Evolutionary conservation across 164 flowering plant genomes (phyloP).

Genomic region (Piper longum): DNA sequence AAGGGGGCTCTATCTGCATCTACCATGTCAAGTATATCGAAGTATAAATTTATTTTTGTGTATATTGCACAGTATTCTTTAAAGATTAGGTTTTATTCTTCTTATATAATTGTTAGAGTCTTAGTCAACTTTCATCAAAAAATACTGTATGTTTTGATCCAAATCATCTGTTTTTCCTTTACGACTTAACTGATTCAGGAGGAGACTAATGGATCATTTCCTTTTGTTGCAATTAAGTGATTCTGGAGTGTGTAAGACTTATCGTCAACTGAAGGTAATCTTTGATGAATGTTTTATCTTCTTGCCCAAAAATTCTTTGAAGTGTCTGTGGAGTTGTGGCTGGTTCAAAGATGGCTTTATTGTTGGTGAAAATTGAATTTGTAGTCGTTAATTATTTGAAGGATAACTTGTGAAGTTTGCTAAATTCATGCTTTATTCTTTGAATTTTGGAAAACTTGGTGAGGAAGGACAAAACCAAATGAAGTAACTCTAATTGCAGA

Average conservation of each 20-base stretch:
- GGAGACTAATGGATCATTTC: constrained; percentile 49
- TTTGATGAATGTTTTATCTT: background rate
- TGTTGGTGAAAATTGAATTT: too few relatives aligned
- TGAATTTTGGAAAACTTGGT: background rate
- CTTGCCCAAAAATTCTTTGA: too few relatives aligned
- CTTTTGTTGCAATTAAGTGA: constrained; percentile 18
- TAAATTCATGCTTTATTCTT: background rate
- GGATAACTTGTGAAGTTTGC: too few relatives aligned
- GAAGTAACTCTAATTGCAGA: background rate
- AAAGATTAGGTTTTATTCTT: background rate
- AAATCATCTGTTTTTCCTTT: background rate
- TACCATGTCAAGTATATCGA: constrained; percentile 80
- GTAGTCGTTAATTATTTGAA: too few relatives aligned
- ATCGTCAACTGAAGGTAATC: constrained; percentile 62
- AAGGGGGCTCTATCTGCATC: constrained; percentile 72
- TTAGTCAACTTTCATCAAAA: background rate
- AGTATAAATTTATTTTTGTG: constrained; percentile 30
- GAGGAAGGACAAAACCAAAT: background rate
- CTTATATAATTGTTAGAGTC: background rate
- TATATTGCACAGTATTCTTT: background rate
- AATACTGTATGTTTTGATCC: background rate
- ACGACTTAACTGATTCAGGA: constrained; percentile 25
- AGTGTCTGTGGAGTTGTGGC: too few relatives aligned
- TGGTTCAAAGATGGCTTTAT: too few relatives aligned
- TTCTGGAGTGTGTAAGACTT: constrained; percentile 19